Conservation (phyloP, 345 rosid species). For the Luvunga scandens region DNA sequence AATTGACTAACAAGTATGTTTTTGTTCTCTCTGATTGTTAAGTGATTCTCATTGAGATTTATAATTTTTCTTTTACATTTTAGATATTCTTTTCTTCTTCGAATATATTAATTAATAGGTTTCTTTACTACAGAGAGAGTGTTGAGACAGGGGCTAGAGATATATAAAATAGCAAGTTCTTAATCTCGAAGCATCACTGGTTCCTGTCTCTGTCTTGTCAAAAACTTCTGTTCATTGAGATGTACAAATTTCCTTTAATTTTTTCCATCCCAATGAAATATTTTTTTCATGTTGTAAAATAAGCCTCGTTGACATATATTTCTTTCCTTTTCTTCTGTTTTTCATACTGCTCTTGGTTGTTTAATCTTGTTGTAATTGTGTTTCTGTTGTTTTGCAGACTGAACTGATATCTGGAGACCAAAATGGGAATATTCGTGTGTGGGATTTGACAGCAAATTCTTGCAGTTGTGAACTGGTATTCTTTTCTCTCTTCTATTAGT, state of each 20-base stretch:
- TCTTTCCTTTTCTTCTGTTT: background rate
- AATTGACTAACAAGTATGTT: background rate
- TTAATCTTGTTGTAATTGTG: background rate
- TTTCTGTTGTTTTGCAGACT: constrained; percentile 49
- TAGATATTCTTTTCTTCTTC: background rate
- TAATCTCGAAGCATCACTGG: background rate
- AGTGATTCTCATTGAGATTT: background rate
- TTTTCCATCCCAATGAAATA: background rate
- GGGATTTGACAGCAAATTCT: constrained; percentile 95
- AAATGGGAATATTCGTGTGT: constrained; percentile 90
- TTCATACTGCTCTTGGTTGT: background rate
- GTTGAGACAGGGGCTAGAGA: background rate
- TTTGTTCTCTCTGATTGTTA: background rate
- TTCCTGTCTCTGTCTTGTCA: background rate
- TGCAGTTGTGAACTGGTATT: constrained; percentile 95
- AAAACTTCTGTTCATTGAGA: background rate
- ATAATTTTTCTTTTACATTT: background rate
- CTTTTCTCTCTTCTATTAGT: background rate
- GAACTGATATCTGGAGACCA: constrained; percentile 96
- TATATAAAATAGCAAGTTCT: background rate
- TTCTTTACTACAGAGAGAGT: background rate
- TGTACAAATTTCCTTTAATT: background rate
- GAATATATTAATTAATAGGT: background rate
- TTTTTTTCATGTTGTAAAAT: background rate
- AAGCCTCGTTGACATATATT: background rate